Evolutionary conservation across 1,284 basidiomycete species (phyloP), one percentile per base, ranked within the genome.

Genomic region (Apiotrichum laibachii): DNA sequence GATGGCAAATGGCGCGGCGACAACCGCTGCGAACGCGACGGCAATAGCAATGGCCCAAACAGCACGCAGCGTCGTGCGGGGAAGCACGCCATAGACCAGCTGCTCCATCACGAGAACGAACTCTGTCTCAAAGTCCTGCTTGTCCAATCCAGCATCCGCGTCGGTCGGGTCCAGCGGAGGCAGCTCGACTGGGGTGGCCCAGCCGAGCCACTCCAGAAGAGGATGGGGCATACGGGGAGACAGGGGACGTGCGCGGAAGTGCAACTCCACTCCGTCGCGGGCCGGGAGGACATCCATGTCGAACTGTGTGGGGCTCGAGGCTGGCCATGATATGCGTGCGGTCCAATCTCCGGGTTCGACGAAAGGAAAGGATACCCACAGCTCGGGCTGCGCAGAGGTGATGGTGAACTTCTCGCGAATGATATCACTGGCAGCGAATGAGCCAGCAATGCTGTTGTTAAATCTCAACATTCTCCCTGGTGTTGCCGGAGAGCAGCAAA

Each of bases 301-400:
- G 58, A 60, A 56, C 1, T 37, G 22, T 11, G 57, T 55, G 5
- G 54, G 58, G 15, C 26, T 69, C 3, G 67, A 70, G 5, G 65
- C 75, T 37, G 72, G 71, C 73, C 72, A 77, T 1, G 71, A 73
- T 6, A 72, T 57, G 3, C 75, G 59, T 16, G 67, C 59, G 3
- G 73, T 77, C 68, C 69, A 76, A 9, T n/a, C 35, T 9, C 37
- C 53, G n/a, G 56, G 49, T 1, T 43, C 34, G 9, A 37, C 37
- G 37, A 56, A 57, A 13, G 60, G 42, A 1, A 72, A 58, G 1
- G 33, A 10, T 35, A 73, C 60, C 49, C 42, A 61, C 22, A 56
- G 34, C 18, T 69, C 63, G 12, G 67, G 59, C 2, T 35, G 13
- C 13, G 47, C 42, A 16, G 44, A 13, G 13, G 62, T 60, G 12